Evolutionary conservation across 768 basidiomycete genomes (phyloP).

Genomic region (Dentipellis fragilis): DNA sequence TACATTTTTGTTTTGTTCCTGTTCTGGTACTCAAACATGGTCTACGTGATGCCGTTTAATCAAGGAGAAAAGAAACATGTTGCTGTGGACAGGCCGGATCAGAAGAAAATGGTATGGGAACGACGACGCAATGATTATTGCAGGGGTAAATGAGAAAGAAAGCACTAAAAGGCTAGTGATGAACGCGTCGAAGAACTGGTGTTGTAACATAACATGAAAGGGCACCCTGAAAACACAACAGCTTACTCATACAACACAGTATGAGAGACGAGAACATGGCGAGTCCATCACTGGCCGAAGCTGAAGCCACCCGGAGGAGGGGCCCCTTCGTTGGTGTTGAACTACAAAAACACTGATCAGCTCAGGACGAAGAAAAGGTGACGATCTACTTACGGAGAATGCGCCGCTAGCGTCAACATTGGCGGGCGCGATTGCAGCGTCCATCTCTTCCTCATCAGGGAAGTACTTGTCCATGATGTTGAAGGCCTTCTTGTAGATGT

Average conservation of each 20-base stretch:
- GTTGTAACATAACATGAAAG: conserved; percentile 4
- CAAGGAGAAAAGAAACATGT: neutral
- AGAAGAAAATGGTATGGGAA: conserved; percentile 1
- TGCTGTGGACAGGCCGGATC: neutral
- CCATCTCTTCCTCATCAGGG: conserved; percentile 93
- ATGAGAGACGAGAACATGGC: neutral
- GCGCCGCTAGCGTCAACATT: conserved; percentile 64
- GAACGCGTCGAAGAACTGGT: conserved; percentile 6
- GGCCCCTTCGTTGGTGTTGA: conserved; percentile 76
- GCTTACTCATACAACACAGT: neutral
- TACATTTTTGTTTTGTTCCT: conserved; percentile 5
- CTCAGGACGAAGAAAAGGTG: neutral
- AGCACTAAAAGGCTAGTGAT: conserved; percentile 4
- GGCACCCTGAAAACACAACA: conserved; percentile 2
- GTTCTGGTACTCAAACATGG: conserved; percentile 4
- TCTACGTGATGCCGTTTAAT: conserved; percentile 12
- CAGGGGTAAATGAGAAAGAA: conserved; percentile 9
- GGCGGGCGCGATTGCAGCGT: conserved; percentile 70
- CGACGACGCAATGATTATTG: conserved; percentile 6
- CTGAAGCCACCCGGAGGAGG: conserved; percentile 96
- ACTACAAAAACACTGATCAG: conserved; percentile 31
- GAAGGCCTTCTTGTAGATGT: conserved; percentile 99
- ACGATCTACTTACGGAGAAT: conserved; percentile 49
- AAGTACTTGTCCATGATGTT: conserved; percentile 98
- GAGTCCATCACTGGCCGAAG: conserved; percentile 59